A percentile compares a stretch with the other conserved stretches of the same genome.
These are phyloP conservation scores for Crucibulum laeve DNA, from an alignment of 768 basidiomycete genomes.

Conservation along the genomic window DNA sequence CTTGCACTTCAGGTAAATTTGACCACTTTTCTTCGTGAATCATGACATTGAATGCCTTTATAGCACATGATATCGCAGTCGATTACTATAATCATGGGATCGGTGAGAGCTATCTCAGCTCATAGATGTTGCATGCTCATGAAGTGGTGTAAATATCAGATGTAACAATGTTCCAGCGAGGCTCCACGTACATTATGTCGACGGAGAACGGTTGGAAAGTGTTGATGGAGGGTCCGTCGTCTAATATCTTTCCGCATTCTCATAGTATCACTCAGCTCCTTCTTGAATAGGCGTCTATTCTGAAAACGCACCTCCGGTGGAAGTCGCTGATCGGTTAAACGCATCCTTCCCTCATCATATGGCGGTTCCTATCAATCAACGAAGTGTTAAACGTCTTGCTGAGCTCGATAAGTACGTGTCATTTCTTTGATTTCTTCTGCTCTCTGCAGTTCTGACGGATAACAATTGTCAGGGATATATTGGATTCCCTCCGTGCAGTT, in stretches of 20 bases:
- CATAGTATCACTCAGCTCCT: not conserved
- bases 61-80: conserved; percentile 33
- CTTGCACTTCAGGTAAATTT: not conserved
- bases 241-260: not conserved
- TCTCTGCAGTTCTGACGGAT: not conserved
- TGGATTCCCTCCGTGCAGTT: conserved; percentile 49
- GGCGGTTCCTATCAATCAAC: conserved; percentile 15
- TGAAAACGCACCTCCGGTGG: conserved; percentile 37
- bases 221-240: conserved; percentile 10
- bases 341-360: conserved; percentile 36
- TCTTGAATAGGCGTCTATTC: conserved; percentile 27
- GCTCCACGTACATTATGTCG: conserved; percentile 15
- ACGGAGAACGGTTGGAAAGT: conserved; percentile 13
- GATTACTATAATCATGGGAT: conserved; percentile 38
- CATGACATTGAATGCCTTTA: no score
- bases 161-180: conserved; percentile 29
- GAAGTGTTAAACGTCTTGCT: conserved; percentile 3
- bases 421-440: not conserved
- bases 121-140: conserved; percentile 32
- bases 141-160: conserved; percentile 32
- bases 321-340: conserved; percentile 41
- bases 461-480: conserved; percentile 16
- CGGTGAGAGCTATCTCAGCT: conserved; percentile 5
- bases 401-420: conserved; percentile 1
- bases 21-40: no score